Evolutionary conservation across 2,329 filamentous ascomycete species (phyloP), one percentile per base, ranked within the genome.

Genomic region (Phymatotrichopsis omnivora): DNA sequence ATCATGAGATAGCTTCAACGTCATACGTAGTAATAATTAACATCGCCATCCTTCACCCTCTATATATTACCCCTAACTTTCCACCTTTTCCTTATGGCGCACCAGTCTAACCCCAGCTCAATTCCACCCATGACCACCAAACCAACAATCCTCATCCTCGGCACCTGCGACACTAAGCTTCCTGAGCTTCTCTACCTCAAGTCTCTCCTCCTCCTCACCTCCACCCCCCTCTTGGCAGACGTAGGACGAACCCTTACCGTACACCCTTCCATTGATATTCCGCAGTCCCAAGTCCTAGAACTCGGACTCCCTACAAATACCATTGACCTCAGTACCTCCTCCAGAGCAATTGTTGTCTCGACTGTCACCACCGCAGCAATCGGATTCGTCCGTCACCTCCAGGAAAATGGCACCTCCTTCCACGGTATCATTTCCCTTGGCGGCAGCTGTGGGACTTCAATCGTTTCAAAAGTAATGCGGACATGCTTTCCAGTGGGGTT

Each of bases 81-180:
- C n/a, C n/a, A n/a, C n/a, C n/a, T n/a, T n/a, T n/a, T n/a, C n/a
- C n/a, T n/a, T n/a, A n/a, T n/a, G n/a, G n/a, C n/a, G n/a, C n/a
- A n/a, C n/a, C n/a, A n/a, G n/a, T n/a, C n/a, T n/a, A n/a, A n/a
- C n/a, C n/a, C n/a, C n/a, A n/a, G n/a, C n/a, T n/a, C n/a, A n/a
- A n/a, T n/a, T 14, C 12, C 23, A 3, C 12, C 36, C n/a, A 7
- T 3, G 4, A 7, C 17, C 7, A 8, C 36, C 14, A 65, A 61
- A 54, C 61, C 62, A 3, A 66, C 61, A 29, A 68, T 80, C 41
- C 64, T 72, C 39, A 61, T 80, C 11, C 60, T 81, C 17, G 77
- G 77, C 16, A 81, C 76, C 11, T 76, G 73, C 57, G 78, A 82
- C 57, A 79, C 76, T 24, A 82, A 81, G 58, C 64, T 76, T 8